These are phyloP conservation scores for Scutellaria minor DNA, from an alignment of 257 asterid species.

Conservation along the genomic window DNA sequence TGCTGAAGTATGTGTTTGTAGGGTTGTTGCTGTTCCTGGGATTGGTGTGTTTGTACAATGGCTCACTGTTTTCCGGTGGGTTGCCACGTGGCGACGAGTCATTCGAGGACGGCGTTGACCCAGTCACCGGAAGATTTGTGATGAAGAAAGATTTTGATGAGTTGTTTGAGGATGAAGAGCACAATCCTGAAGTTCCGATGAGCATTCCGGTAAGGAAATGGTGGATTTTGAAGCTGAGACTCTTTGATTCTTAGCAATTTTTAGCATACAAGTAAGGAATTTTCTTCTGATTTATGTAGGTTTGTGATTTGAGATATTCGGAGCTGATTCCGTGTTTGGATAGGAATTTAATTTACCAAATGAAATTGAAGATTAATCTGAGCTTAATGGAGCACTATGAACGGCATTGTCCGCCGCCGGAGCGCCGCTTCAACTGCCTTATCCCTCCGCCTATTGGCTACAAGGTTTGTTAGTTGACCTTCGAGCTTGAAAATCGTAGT, in stretches of 20 bases:
- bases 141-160: conserved; percentile 54
- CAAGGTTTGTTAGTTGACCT: conserved; percentile 63
- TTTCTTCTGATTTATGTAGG: conserved; percentile 47
- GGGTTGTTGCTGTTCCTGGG: conserved; percentile 63
- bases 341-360: conserved; percentile 66
- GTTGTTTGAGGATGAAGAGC: conserved; percentile 59
- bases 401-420: conserved; percentile 89
- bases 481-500: conserved; percentile 2
- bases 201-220: conserved; percentile 65
- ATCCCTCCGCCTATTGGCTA: conserved; percentile 92
- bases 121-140: conserved; percentile 47
- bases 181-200: conserved; percentile 55
- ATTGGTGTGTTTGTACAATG: conserved; percentile 67
- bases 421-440: conserved; percentile 83
- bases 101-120: conserved; percentile 61
- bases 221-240: background rate
- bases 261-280: background rate
- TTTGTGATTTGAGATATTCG: conserved; percentile 80
- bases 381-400: conserved; percentile 97
- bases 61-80: conserved; percentile 55
- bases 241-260: background rate
- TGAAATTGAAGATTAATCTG: conserved; percentile 71
- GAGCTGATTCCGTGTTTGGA: conserved; percentile 93
- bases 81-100: conserved; percentile 63
- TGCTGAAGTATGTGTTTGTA: conserved; percentile 54